Evolutionary conservation across 2,329 filamentous ascomycete species (phyloP), one percentile per base, ranked within the genome.

Genomic region (Truncatella angustata): DNA sequence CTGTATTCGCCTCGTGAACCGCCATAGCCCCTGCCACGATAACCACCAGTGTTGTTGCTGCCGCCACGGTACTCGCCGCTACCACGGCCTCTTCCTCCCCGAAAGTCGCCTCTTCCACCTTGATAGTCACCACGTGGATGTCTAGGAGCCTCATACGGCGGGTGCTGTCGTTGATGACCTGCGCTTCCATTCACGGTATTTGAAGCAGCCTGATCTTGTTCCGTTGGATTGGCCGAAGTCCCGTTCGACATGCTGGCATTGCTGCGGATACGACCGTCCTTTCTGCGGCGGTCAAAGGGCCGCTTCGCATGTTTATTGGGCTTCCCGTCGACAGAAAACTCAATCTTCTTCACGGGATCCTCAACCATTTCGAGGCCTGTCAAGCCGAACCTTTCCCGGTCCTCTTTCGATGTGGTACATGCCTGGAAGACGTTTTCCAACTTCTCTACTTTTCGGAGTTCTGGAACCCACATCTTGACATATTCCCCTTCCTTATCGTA

Each of bases 401-500:
- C 81, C 26, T 81, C 79, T 1, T 75, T 71, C 0, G 77, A 73
- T 1, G 89, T 75, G 5, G 84, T 86, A 78, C 85, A 90, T 0
- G 82, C 75, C 63, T 92, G 89, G 60, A 90, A 91, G 1, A 90
- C 70, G 37, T 88, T 74, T 56, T 80, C 74, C 2, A 78, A 63
- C 35, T 71, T 73, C 34, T 75, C 70, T 1, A 91, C 67, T 0
- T 72, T 65, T 2, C 78, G 73, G 23, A 91, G 64, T 64, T 93
- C 89, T 0, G 82, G 80, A 0, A 92, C 75, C 90, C 89, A 93
- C 2, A 79, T 73, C n/a, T 81, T 81, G 7, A 91, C 83, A 58
- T 90, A 93, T 5, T 78, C 72, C 2, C 87, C 89, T 0, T 83
- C 71, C 2, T 78, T 77, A 63, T 93, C 89, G 62, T 93, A 92